Base-by-base conservation (phyloP, 2,329 filamentous ascomycete genomes). In the Penicillium italicum region DNA sequence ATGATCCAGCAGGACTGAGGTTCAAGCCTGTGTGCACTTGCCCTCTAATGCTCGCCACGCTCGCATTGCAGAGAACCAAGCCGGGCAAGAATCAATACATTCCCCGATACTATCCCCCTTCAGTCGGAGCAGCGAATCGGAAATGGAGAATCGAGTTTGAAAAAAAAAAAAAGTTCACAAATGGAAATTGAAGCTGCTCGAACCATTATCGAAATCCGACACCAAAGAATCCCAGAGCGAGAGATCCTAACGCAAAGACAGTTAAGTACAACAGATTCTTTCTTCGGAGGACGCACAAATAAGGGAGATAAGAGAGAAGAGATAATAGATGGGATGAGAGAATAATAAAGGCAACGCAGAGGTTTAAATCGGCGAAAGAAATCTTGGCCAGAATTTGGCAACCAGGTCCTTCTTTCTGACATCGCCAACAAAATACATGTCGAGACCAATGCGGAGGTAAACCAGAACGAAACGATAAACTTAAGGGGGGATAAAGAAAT, bases 391-490 rank as follows among this genome's bases (percentile, higher is more conserved):
- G 31, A 56, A 57, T 62, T 51, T 61, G 61, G 55, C 57, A 57
- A 62, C 48, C 53, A 53, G 54, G 53, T 61, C 51, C 54, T 57
- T 43, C 53, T 56, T 55, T 53, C 55, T 53, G 62, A 53, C 51
- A 44, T 50, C 43, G 46, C 58, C 53, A 50, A 62, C 56, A 62
- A 55, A 59, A 61, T 60, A 67, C 55, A 67, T 62, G 58, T 59
- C 57, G 59, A 65, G 63, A 61, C 60, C 58, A 55, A 64, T 62
- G 61, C 50, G 44, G 68, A 74, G 68, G 70, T 68, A 72, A 72
- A 69, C 67, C 51, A 63, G 65, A 64, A 64, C 69, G 66, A 70
- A 62, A 53, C 53, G 49, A 59, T 59, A 66, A 69, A 59, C 37
- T 42, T 51, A 57, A 60, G 47, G 45, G 57, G 57, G 54, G 51